Evolutionary conservation across 257 asterid genomes (phyloP), one percentile per base, ranked within the genome.

Genomic region (Marsdenia floribunda): DNA sequence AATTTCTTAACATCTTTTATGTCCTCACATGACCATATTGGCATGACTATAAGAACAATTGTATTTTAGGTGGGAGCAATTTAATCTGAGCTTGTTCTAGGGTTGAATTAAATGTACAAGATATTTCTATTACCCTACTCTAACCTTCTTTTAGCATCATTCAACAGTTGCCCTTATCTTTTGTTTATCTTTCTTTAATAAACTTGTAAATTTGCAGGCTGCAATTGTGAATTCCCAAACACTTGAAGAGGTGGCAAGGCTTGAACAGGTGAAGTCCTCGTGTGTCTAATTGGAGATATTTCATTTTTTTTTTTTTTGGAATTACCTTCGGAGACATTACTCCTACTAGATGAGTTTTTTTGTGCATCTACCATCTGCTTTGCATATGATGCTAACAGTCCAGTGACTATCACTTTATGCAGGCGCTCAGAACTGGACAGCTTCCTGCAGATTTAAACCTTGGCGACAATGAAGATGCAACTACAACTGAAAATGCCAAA

Each of bases 191-290:
- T 21, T 29, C 22, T 75, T 42, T 35, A 53, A 1, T 73, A 29
- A 52, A 70, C 71, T 46, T 80, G 68, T n/a, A 73, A 70, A 68
- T 74, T 3, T 86, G 86, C 92, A 95, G 98, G 98, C 99, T 88
- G 99, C 99, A 76, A 95, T 95, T 79, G 90, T 88, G 78, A 95
- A 92, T 80, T 88, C 99, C 64, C 97, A 93, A 83, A 90, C 99
- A 75, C 96, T 95, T 59, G 99, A 95, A 85, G 97, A 95, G 86
- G 98, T 95, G 80, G 96, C 99, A 65, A 89, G 96, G 86, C 99
- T 95, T 80, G 99, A 95, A 83, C 96, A 95, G 99, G 99, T 91
- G 73, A 82, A 75, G 58, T 79, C 72, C 47, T 73, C 74, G 44
- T 75, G 68, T 35, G 13, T 35, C 69, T 44, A 2, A 61, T 19